Evolutionary conservation across 176 grass and related monocot genomes (phyloP), one percentile per base, ranked within the genome.

Genomic region (Dactylis glomerata): DNA sequence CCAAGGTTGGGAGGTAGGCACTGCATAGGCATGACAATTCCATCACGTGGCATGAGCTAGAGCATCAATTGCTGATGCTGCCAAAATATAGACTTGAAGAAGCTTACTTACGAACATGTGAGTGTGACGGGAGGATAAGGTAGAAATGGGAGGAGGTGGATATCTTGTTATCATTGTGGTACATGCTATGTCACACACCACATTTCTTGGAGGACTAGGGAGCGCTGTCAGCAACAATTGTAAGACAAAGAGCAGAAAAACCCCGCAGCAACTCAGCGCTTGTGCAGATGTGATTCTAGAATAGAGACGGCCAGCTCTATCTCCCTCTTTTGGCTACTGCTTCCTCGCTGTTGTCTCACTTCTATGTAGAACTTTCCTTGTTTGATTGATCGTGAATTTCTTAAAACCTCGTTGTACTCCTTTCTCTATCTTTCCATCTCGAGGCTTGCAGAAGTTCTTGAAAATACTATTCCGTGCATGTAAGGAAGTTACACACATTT

Each of bases 281-380:
- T 27, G 68, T 46, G 68, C 40, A 45, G 41, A 73, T 46, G 69
- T 24, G 24, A 73, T n/a, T 73, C 68, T 71, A 27, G 40, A n/a
- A 71, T n/a, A 71, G 38, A 71, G 68, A 41, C 24, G n/a, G n/a
- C 0, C 38, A 71, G 68, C 38, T 26, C 68, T 44, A 71, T 71
- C 68, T 45, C 68, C 68, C 68, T 71, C 38, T 71, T 71, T 71
- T 71, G 38, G 38, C 40, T 71, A 71, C 68, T 24, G 10, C 67
- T 41, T 41, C 38, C 67, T 19, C 3, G 17, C 33, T 38, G 34
- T n/a, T 5, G 68, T 27, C 40, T 72, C 68, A 40, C 40, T 72
- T 70, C 67, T 24, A 70, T 70, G 36, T 38, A 6, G 67, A 11
- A 42, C 36, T 70, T 70, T 42, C 67, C 67, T 24, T 70, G 67